These are phyloP conservation scores for Globisporangium heterothallicum DNA, from an alignment of 352 stramenopile genomes.

Conservation along the genomic window DNA sequence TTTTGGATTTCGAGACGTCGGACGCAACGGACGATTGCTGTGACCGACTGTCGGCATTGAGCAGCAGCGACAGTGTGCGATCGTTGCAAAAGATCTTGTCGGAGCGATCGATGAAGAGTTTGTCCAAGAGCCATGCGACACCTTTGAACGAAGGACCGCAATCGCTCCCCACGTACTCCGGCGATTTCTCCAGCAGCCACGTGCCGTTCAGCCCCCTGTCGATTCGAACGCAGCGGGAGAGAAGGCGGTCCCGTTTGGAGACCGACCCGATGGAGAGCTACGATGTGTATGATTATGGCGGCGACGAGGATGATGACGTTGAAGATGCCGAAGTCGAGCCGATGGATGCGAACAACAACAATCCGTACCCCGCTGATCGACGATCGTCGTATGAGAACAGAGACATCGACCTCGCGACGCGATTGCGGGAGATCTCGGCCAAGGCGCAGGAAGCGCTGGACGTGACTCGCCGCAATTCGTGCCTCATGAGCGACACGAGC, in stretches of 20 bases:
- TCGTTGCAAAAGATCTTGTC: conserved; percentile 23
- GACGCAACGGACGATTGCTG: conserved; percentile 27
- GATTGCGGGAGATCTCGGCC: conserved; percentile 59
- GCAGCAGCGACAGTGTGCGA: conserved; percentile 34
- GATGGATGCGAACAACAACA: conserved; percentile 32
- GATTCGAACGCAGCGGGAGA: conserved; percentile 36
- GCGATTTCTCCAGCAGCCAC: conserved; percentile 37
- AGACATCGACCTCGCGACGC: conserved; percentile 43
- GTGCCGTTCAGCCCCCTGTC: conserved; percentile 56
- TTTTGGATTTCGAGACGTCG: conserved; percentile 22
- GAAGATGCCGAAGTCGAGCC: conserved; percentile 17
- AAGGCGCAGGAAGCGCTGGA: conserved; percentile 61
- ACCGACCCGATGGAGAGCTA: conserved; percentile 66
- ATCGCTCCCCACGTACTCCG: conserved; percentile 21
- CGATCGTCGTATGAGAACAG: conserved; percentile 33
- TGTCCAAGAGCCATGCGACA: conserved; percentile 10
- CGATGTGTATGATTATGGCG: conserved; percentile 43
- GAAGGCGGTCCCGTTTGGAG: conserved; percentile 40
- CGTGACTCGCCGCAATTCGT: conserved; percentile 61
- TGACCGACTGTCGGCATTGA: conserved; percentile 38
- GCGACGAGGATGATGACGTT: conserved; percentile 11
- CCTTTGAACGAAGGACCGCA: too few species aligned
- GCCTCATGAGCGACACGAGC: conserved; percentile 73
- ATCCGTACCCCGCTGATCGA: conserved; percentile 16
- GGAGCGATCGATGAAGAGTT: conserved; percentile 11